Evolutionary conservation across 345 rosid species (phyloP), one percentile per base, ranked within the genome.

Genomic region (Eucalyptus albens): DNA sequence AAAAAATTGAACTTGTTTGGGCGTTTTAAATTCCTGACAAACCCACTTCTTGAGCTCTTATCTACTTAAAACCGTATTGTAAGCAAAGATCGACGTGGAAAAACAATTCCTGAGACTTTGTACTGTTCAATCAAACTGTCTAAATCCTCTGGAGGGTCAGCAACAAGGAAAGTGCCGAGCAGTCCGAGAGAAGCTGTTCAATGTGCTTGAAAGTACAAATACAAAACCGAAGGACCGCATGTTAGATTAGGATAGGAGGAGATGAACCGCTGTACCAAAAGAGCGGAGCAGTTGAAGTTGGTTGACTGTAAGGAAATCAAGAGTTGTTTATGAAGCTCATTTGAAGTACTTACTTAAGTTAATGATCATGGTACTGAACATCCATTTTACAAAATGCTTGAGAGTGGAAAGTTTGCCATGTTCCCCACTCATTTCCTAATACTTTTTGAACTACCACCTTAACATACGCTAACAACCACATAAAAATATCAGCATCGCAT

Each of bases 41-140:
- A 37, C 82, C 26, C 44, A 72, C 19, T 37, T 72, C 40, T 72
- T 9, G 45, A 37, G 82, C 82, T 72, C 44, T 37, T 72, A 17
- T 33, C 26, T 0, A 37, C 44, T 72, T 72, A 33, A 17, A 33
- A 33, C 4, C 14, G 26, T 10, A 72, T 72, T 6, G 26, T 19
- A 72, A 24, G 45, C 4, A 4, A 72, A 3, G 82, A 37, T 72
- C 14, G 4, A 37, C 27, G 45, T 37, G 14, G 82, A 0, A 72
- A 72, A 72, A 9, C 1, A 37, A 0, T 37, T 37, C 42, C 45
- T 3, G 26, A 0, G 82, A 37, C 45, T 1, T 10, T 5, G 27
- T 72, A 19, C 27, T 21, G 15, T 19, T 72, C 27, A 37, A 0
- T 37, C 83, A 3, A 37, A 40, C 27, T 11, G 47, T 10, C 5